Evolutionary conservation across 257 asterid genomes (phyloP).

Genomic region (Cynanchum wilfordii): DNA sequence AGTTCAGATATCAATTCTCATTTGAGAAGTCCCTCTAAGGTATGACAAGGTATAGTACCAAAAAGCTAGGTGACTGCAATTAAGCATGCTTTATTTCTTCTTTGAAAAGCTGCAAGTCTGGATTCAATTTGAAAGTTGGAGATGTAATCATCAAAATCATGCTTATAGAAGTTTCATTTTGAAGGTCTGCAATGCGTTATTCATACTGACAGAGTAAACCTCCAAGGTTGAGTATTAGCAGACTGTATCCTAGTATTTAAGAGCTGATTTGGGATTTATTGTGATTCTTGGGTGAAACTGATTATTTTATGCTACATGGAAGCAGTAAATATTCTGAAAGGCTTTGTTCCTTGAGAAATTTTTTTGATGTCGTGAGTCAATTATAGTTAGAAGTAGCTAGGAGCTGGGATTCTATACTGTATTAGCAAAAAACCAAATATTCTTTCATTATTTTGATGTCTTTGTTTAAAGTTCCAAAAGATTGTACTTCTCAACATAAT

Average conservation of each 20-base stretch:
- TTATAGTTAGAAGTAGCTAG: background rate
- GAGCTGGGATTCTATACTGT: background rate
- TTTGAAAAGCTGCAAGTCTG: background rate
- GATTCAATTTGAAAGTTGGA: background rate
- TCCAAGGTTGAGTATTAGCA: background rate
- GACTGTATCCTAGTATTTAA: background rate
- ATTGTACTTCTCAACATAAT: no score
- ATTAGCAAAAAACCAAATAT: background rate
- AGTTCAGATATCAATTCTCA: background rate
- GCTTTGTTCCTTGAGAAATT: background rate
- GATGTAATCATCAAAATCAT: background rate
- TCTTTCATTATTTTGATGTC: no score
- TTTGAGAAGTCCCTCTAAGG: background rate
- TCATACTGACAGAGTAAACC: background rate
- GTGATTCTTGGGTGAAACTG: background rate
- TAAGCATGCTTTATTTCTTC: background rate
- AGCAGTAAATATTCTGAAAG: background rate
- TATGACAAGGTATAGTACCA: background rate
- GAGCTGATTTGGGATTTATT: background rate
- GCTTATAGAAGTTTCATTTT: background rate
- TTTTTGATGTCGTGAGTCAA: no score
- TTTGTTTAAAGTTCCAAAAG: no score
- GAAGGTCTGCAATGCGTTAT: background rate
- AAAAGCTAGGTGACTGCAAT: background rate
- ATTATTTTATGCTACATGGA: background rate